phyloP scores from a whole-genome alignment of 192 early-diverging fungal species.

The Linnemannia elongata region DNA sequence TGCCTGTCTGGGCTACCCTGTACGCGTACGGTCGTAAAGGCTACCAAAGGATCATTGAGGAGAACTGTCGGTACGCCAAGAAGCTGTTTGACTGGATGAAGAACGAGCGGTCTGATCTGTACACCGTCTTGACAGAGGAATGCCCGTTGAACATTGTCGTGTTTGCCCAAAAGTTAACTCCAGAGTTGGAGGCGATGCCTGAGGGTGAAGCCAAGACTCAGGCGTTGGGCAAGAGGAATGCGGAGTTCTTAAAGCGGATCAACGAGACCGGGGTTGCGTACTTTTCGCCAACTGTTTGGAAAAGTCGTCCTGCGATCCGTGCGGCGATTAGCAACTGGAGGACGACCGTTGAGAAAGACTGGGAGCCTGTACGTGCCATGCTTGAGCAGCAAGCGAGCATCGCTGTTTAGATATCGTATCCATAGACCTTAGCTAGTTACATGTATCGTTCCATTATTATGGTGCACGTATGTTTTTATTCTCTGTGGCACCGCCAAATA shows the following conservation, averaged over 20 bases:
- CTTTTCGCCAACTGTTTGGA: conserved; percentile 66
- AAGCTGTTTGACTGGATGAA: conserved; percentile 63
- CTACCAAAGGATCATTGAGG: conserved; percentile 60
- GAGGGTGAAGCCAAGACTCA: conserved; percentile 15
- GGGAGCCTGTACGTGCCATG: conserved; percentile 26
- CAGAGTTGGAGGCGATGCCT: background rate
- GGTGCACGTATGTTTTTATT: background rate
- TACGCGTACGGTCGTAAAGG: conserved; percentile 65
- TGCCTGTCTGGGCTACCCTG: conserved; percentile 70
- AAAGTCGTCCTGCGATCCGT: conserved; percentile 59
- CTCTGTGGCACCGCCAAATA: background rate
- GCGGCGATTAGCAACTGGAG: conserved; percentile 67
- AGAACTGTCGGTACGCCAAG: conserved; percentile 63
- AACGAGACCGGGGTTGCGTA: conserved; percentile 62
- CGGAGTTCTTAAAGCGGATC: conserved; percentile 47
- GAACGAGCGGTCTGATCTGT: conserved; percentile 24
- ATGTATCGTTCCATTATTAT: too few species aligned
- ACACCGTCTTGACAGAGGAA: conserved; percentile 30
- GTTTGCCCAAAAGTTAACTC: conserved; percentile 8
- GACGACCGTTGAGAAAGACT: conserved; percentile 41
- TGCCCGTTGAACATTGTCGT: conserved; percentile 55
- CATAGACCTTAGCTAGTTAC: background rate
- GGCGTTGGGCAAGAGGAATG: conserved; percentile 30
- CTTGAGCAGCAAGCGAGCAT: conserved; percentile 34
- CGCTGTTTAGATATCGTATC: background rate